These are phyloP conservation scores for Solanum sitiens DNA, from an alignment of 257 asterid species.

Conservation along the genomic window DNA sequence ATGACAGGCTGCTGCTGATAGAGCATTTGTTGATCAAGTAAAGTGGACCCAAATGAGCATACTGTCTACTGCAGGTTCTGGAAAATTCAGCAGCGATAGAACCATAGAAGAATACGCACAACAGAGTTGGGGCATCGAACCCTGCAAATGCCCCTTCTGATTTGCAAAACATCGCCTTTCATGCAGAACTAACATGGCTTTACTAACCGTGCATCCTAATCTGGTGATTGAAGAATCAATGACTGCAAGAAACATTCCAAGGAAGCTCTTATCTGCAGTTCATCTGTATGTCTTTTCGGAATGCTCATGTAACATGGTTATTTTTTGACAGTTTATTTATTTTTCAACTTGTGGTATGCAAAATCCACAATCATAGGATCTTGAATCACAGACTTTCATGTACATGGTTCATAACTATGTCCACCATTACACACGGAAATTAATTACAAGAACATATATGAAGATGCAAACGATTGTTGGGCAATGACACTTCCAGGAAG, in stretches of 20 bases:
- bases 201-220: neutral
- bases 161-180: neutral
- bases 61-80: conserved; percentile 32
- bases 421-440: neutral
- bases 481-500: neutral
- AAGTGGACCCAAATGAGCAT: conserved; percentile 43
- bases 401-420: neutral
- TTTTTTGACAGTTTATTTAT: neutral
- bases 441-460: neutral
- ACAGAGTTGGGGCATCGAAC: conserved; percentile 37
- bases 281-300: neutral
- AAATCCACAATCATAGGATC: neutral
- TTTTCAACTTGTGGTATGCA: neutral
- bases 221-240: neutral
- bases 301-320: neutral
- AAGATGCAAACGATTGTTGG: neutral
- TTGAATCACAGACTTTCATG: neutral
- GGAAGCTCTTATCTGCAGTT: neutral
- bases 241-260: neutral
- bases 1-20: conserved; percentile 34
- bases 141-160: conserved; percentile 41
- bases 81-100: conserved; percentile 44
- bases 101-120: conserved; percentile 37
- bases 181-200: neutral
- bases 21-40: conserved; percentile 24